These are phyloP conservation scores for Monosporascus sp. DNA, from an alignment of 2,329 filamentous ascomycete species.

Conservation along the genomic window DNA sequence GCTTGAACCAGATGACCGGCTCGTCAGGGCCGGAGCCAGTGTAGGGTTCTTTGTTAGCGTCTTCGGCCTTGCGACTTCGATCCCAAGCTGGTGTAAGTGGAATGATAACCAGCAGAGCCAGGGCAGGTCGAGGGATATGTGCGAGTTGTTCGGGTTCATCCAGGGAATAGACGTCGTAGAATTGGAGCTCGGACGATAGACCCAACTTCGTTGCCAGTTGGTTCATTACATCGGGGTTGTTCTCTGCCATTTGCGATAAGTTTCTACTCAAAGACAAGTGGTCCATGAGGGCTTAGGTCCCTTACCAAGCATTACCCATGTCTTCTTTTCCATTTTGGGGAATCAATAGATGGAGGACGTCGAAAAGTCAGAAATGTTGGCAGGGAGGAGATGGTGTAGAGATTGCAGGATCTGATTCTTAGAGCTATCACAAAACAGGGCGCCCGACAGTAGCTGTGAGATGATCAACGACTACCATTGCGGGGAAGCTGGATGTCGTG, in stretches of 20 bases:
- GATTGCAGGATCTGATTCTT: too few species aligned
- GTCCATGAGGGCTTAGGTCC: not conserved
- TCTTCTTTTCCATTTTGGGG: conserved; percentile 7
- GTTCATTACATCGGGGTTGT: conserved; percentile 75
- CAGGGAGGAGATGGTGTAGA: too few species aligned
- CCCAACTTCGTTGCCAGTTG: conserved; percentile 66
- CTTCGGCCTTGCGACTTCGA: conserved; percentile 32
- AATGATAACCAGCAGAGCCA: conserved; percentile 76
- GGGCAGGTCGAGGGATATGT: conserved; percentile 69
- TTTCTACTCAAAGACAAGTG: too few species aligned
- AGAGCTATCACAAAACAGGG: too few species aligned
- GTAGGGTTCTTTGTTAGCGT: conserved; percentile 11
- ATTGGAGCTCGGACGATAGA: conserved; percentile 60
- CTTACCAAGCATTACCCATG: conserved; percentile 12
- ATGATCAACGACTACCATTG: too few species aligned
- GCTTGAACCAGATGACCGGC: conserved; percentile 75
- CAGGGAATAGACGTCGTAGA: conserved; percentile 79
- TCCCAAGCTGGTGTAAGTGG: conserved; percentile 48
- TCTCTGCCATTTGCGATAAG: conserved; percentile 30
- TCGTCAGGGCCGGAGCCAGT: conserved; percentile 45
- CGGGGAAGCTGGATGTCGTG: too few species aligned
- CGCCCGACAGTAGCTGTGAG: too few species aligned
- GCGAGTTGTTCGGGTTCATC: conserved; percentile 71
- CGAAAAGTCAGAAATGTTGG: conserved; percentile 1
- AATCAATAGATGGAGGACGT: not conserved